Percentiles rank a stretch among this genome's conserved stretches.
phyloP scores from a whole-genome alignment of 2,329 filamentous ascomycete species.

The Blumeria graminis region DNA sequence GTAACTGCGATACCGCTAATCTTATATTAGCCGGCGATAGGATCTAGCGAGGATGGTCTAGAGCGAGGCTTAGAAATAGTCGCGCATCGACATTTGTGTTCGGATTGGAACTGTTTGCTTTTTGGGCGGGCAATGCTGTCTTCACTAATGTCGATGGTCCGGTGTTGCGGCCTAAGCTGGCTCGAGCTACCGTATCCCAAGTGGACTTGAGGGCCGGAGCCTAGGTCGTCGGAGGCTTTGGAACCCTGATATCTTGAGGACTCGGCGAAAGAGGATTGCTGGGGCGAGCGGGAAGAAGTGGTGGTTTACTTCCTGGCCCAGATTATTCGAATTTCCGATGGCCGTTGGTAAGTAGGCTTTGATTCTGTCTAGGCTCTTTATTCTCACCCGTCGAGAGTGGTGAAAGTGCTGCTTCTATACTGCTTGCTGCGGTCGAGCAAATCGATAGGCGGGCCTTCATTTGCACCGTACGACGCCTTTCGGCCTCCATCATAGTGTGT shows the following conservation, averaged over 20 bases:
- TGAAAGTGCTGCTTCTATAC: not conserved
- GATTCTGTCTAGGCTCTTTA: not conserved
- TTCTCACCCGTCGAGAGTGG: not conserved
- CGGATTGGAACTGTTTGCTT: not conserved
- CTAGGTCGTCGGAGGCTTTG: not conserved
- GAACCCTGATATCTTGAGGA: not conserved
- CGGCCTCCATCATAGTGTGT: no score
- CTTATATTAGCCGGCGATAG: not conserved
- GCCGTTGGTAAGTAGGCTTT: not conserved
- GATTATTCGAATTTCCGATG: not conserved
- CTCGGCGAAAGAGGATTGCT: not conserved
- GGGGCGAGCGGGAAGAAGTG: not conserved
- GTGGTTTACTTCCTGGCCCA: not conserved
- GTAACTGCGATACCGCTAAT: not conserved
- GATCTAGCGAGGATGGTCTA: no score
- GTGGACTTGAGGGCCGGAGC: not conserved
- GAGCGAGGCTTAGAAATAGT: not conserved
- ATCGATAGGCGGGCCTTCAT: no score
- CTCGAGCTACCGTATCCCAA: not conserved
- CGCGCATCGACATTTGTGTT: not conserved
- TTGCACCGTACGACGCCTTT: no score
- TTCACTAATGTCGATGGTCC: not conserved
- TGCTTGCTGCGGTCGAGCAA: no score
- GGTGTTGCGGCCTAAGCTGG: no score
- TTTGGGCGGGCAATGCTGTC: not conserved